Base-by-base conservation (phyloP, 2,329 filamentous ascomycete species). In the Aureobasidium sp. region DNA sequence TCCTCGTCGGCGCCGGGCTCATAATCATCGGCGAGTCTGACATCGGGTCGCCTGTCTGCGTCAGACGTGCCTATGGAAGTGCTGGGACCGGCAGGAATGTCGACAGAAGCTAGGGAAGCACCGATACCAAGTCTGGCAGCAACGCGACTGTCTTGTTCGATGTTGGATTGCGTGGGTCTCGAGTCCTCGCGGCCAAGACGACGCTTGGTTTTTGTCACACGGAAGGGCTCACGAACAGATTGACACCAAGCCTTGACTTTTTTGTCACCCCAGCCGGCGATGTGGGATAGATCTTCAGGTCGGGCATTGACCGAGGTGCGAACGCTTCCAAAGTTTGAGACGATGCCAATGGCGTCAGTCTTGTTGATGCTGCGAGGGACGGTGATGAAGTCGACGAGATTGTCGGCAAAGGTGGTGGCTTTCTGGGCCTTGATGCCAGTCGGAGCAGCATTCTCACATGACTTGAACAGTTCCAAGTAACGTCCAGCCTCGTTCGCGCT, bases 391-490 rank as follows among this genome's bases (percentile, higher is more conserved):
- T 97, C 93, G 9, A 94, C 87, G 63, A 99, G 81, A 63, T 88
- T 88, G 68, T 97, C 92, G 6, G 89, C 85, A 70, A 97, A 97
- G 59, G 85, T 86, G 25, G 87, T 88, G 1, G 89, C 85, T 74
- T 96, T 91, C 67, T 91, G 88, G 11, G 91, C 91, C 63, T 87
- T 87, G 73, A 99, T 97, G 36, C 89, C 88, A 0, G 85, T 85
- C 4, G 85, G 82, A 30, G 91, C 89, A 37, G 92, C 90, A 72
- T 96, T 86, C 75, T 99, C 94, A 69, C 91, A 96, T 1, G 88
- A 90, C 75, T 99, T 99, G 81, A 93, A 97, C 10, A 96, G 79
- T 72, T 97, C 94, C 29, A 99, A 81, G 71, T 99, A 99, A 68
- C 93, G 86, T 0, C 90, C 94, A 2, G 92, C 93, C 77, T 99